Percentiles rank a stretch among this genome's conserved stretches.
Evolutionary conservation across 192 early-diverging fungal species (phyloP).

Genomic region (Lobosporangium transversale): DNA sequence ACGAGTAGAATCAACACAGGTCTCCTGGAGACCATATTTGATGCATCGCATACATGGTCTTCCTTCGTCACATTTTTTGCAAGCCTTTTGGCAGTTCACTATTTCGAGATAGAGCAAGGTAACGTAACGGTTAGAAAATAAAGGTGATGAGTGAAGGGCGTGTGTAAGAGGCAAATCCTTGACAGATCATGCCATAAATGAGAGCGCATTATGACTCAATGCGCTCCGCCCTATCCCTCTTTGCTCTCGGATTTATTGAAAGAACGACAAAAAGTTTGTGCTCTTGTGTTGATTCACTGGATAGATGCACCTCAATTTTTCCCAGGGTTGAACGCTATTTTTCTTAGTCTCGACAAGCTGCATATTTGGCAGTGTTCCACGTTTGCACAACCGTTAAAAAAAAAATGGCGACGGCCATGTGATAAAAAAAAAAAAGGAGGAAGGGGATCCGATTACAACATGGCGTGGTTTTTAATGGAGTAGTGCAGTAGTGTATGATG

Average conservation of each 20-base stretch:
- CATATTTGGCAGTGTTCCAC: not conserved
- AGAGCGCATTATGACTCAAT: too few relatives aligned
- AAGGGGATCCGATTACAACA: not conserved
- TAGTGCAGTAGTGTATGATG: too few relatives aligned
- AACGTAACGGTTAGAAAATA: not conserved
- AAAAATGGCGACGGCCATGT: not conserved
- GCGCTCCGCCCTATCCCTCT: too few relatives aligned
- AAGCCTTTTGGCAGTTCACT: slow-evolving; percentile 88
- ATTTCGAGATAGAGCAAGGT: not conserved
- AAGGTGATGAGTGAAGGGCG: too few relatives aligned
- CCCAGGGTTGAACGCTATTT: slow-evolving; percentile 26
- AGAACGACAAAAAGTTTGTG: too few relatives aligned
- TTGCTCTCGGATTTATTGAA: too few relatives aligned
- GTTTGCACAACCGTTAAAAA: slow-evolving; percentile 17
- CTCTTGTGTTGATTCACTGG: not conserved
- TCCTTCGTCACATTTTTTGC: slow-evolving; percentile 93
- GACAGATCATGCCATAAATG: too few relatives aligned
- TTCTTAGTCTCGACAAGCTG: slow-evolving; percentile 12
- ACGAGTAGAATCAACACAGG: slow-evolving; percentile 80
- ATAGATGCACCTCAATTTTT: slow-evolving; percentile 8
- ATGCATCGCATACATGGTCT: slow-evolving; percentile 87
- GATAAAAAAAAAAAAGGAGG: slow-evolving; percentile 7
- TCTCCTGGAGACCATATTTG: slow-evolving; percentile 71
- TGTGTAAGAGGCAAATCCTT: too few relatives aligned
- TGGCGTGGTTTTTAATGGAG: too few relatives aligned